These are phyloP conservation scores for Apiospora pterosperma DNA, from an alignment of 2,329 filamentous ascomycete genomes.

Conservation along the genomic window DNA sequence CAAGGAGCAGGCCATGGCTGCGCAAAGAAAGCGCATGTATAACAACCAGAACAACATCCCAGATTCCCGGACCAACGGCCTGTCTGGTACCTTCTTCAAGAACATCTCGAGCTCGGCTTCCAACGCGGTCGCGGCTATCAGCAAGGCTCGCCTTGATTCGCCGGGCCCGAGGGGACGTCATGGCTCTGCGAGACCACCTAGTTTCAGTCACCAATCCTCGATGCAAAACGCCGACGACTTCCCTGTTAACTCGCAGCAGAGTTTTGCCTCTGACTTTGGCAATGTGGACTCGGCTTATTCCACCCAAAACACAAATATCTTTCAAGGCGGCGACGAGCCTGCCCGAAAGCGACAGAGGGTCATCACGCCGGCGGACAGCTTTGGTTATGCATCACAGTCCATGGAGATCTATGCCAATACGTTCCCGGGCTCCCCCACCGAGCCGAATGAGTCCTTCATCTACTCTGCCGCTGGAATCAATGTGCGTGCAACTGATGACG, in stretches of 20 bases:
- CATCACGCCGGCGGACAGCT: constrained; percentile 54
- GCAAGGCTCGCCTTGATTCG: constrained; percentile 91
- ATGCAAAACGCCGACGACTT: constrained; percentile 68
- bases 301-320: constrained; percentile 49
- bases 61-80: constrained; percentile 63
- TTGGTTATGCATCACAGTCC: constrained; percentile 44
- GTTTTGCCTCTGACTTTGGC: constrained; percentile 71
- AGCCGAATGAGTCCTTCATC: constrained; percentile 75
- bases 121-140: constrained; percentile 91
- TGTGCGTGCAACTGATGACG: constrained; percentile 45
- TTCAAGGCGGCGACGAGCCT: constrained; percentile 67
- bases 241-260: constrained; percentile 79
- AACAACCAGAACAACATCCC: constrained; percentile 49
- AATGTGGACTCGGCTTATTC: constrained; percentile 70
- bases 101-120: constrained; percentile 93
- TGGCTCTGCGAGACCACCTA: constrained; percentile 62
- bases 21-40: constrained; percentile 88
- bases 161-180: constrained; percentile 67
- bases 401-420: constrained; percentile 45
- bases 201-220: constrained; percentile 70
- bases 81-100: constrained; percentile 89
- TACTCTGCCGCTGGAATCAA: constrained; percentile 54
- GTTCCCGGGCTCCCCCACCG: constrained; percentile 71
- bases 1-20: constrained; percentile 98
- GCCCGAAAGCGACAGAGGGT: constrained; percentile 74